A percentile compares a stretch with the other conserved stretches of the same genome.
Conservation (phyloP, 2,329 filamentous ascomycete species). For the Xylariaceae sp. region DNA sequence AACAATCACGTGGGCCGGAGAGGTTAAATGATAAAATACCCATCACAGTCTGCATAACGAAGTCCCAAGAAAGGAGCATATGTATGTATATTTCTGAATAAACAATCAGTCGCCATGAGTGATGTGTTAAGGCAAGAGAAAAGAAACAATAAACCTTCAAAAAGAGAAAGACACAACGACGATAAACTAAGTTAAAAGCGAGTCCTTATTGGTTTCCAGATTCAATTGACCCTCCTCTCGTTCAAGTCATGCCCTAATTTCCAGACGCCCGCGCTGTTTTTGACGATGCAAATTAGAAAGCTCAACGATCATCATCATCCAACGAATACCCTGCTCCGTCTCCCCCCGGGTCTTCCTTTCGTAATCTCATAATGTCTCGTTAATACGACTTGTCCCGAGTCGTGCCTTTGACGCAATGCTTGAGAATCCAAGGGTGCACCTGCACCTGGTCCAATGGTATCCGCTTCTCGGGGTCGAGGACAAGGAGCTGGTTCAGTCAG, state of each 20-base stretch:
- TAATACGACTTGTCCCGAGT: constrained; percentile 43
- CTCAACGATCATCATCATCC: background rate
- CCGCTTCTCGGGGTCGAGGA: constrained; percentile 89
- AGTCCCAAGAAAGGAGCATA: constrained; percentile 2
- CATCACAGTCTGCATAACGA: constrained; percentile 1
- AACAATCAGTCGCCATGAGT: constrained; percentile 11
- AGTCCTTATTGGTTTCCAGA: constrained; percentile 26
- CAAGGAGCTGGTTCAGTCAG: constrained; percentile 58
- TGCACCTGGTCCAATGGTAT: constrained; percentile 86
- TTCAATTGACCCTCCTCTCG: constrained; percentile 2
- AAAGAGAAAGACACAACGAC: constrained; percentile 7
- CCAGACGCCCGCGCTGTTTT: constrained; percentile 17
- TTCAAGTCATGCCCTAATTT: constrained; percentile 4
- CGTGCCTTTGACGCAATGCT: constrained; percentile 75
- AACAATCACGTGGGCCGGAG: constrained; percentile 1
- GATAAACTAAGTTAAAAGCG: constrained; percentile 11
- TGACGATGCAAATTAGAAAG: constrained; percentile 19
- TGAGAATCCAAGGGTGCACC: constrained; percentile 91
- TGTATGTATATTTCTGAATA: constrained; percentile 4
- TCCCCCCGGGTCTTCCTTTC: constrained; percentile 2
- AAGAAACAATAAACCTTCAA: background rate
- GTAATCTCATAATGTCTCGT: constrained; percentile 19
- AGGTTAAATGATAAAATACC: background rate
- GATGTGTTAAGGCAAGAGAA: constrained; percentile 9
- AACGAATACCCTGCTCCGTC: background rate